phyloP scores from a whole-genome alignment of 805 yeast species.

The Teunomyces lycoperdinae region DNA sequence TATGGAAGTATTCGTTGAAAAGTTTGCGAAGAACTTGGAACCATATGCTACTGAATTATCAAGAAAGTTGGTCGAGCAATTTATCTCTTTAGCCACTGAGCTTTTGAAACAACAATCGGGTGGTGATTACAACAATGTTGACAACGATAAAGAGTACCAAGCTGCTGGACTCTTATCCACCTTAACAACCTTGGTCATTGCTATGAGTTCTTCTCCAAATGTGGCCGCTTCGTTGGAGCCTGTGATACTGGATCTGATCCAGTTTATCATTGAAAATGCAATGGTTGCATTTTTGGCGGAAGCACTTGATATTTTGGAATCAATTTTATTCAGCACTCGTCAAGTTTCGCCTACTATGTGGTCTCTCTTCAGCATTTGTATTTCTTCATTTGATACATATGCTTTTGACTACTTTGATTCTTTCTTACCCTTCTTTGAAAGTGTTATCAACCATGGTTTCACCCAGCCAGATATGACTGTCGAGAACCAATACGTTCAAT shows the following conservation, averaged over 20 bases:
- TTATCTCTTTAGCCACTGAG: constrained; percentile 66
- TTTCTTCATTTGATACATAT: constrained; percentile 56
- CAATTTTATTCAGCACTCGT: constrained; percentile 53
- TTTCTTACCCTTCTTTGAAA: constrained; percentile 56
- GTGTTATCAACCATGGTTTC: constrained; percentile 52
- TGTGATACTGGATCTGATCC: constrained; percentile 32
- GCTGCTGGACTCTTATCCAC: constrained; percentile 43
- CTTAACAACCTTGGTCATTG: constrained; percentile 40
- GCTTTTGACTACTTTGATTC: constrained; percentile 58
- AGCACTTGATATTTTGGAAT: constrained; percentile 47
- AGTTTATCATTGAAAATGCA: constrained; percentile 36
- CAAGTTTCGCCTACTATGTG: constrained; percentile 51
- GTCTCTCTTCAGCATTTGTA: constrained; percentile 47
- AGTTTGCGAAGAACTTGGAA: constrained; percentile 40
- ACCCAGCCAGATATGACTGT: constrained; percentile 29
- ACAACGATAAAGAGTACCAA: constrained; percentile 41
- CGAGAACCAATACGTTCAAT: constrained; percentile 39
- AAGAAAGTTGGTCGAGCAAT: constrained; percentile 65
- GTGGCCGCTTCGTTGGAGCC: constrained; percentile 35
- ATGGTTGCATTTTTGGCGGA: constrained; percentile 38
- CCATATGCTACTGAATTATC: constrained; percentile 72
- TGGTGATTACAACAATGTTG: constrained; percentile 14
- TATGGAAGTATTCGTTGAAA: constrained; percentile 46
- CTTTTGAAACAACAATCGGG: constrained; percentile 27
- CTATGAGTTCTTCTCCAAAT: constrained; percentile 40